phyloP scores from a whole-genome alignment of 2,329 filamentous ascomycete species.

The Aspergillus fijiensis region DNA sequence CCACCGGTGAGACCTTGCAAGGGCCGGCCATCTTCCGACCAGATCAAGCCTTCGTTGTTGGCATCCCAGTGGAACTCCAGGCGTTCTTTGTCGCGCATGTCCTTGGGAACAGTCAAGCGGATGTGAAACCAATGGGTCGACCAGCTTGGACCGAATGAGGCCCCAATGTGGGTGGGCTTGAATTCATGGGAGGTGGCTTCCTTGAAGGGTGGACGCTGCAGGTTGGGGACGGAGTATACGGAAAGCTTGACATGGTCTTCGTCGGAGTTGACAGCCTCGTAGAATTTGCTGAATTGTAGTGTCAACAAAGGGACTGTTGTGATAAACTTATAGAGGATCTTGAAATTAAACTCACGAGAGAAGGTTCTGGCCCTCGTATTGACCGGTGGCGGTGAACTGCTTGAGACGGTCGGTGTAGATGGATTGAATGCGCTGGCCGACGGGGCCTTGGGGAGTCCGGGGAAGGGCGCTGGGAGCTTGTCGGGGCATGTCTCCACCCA shows the following conservation, averaged over 20 bases:
- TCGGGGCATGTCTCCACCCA: conserved; percentile 29
- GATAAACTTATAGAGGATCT: too few relatives aligned
- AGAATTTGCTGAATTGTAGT: conserved; percentile 60
- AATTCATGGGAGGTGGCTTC: conserved; percentile 79
- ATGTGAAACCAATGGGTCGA: conserved; percentile 97
- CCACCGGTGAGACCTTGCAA: conserved; percentile 89
- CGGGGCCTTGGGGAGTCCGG: conserved; percentile 52
- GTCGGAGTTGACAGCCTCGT: conserved; percentile 67
- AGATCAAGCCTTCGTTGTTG: conserved; percentile 91
- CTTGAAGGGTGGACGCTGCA: conserved; percentile 78
- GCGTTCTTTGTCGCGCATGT: conserved; percentile 71
- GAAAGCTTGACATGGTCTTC: conserved; percentile 77
- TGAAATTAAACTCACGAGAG: conserved; percentile 56
- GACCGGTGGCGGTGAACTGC: conserved; percentile 75
- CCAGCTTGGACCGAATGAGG: conserved; percentile 90
- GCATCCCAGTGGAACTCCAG: conserved; percentile 98
- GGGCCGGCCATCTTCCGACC: conserved; percentile 84
- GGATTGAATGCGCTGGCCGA: conserved; percentile 76
- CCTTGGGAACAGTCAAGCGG: conserved; percentile 70
- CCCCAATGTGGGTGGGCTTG: conserved; percentile 69
- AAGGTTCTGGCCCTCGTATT: conserved; percentile 75
- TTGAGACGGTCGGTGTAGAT: conserved; percentile 83
- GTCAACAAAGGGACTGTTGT: neutral
- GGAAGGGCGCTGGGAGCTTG: conserved; percentile 47
- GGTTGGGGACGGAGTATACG: conserved; percentile 79